Base-by-base conservation (phyloP, 257 asterid genomes). In the Solanum rostratum region DNA sequence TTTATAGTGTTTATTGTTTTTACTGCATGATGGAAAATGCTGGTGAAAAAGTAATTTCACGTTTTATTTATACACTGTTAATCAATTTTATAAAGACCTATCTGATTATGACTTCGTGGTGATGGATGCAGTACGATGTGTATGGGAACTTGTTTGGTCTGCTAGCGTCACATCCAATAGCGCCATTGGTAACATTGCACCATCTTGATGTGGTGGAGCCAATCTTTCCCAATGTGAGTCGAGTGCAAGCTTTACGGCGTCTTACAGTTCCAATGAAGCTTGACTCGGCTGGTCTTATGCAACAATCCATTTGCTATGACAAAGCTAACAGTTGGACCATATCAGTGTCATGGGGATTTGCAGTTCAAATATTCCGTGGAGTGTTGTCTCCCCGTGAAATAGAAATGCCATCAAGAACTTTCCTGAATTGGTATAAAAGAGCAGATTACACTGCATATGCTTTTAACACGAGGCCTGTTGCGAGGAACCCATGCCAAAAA, bases 121-220 rank as follows among this genome's bases (percentile, higher is more conserved):
- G 81, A 59, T 87, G 65, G 50, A 86, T 85, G 49, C 93, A 95
- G 98, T 91, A 89, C 16, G 98, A 95, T 71, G 97, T 94, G 53
- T 89, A 94, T 3, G 98, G 98, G 24, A 90, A 92, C 88, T 85
- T 95, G 18, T 92, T 94, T 13, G 98, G 98, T 10, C 91, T 95
- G 33, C 85, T 95, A 33, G 93, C 97, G 2, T 90, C 98, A 4
- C 98, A 95, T 52, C 98, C 98, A 3, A 83, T 94, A 41, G 85
- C 97, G 0, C 98, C 98, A 6, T 88, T 95, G 68, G 97, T 94
- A 71, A 90, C 98, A 0, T 79, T 95, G 82, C 98, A 95, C 91
- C 98, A 95, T 89, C 91, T 95, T 9, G 98, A 94, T 27, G 97
- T 95, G 68, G 94, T 95, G 85, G 98, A 93, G 71, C 97, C 98